These are phyloP conservation scores for Septoria petroselini DNA, from an alignment of 2,329 filamentous ascomycete genomes.

Conservation along the genomic window DNA sequence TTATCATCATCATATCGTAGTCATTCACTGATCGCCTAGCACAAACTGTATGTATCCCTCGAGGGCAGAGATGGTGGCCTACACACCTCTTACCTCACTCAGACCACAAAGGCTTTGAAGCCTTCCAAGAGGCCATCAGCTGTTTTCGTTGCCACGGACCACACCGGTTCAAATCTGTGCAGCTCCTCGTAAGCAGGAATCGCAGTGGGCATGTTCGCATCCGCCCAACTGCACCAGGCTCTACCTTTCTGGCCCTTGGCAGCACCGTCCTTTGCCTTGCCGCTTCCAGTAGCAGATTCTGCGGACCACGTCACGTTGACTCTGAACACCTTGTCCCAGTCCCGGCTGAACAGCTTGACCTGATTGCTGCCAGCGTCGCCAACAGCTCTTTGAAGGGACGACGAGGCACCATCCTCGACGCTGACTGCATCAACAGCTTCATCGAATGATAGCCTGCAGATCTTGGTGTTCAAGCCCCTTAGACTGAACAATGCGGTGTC, in stretches of 20 bases:
- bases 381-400: conserved; percentile 38
- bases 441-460: conserved; percentile 72
- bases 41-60: no score
- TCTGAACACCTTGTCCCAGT: conserved; percentile 73
- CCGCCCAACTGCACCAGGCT: conserved; percentile 81
- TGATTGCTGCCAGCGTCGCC: conserved; percentile 62
- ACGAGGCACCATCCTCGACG: conserved; percentile 50
- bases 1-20: no score
- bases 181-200: conserved; percentile 86
- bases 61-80: no score
- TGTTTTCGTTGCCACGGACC: conserved; percentile 74
- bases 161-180: conserved; percentile 69
- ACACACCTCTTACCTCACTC: neutral
- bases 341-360: conserved; percentile 76
- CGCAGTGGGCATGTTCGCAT: conserved; percentile 66
- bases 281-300: conserved; percentile 12
- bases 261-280: conserved; percentile 21
- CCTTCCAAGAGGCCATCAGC: conserved; percentile 79
- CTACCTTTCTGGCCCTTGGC: conserved; percentile 55
- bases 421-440: conserved; percentile 62
- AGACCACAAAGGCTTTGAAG: conserved; percentile 31
- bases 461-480: conserved; percentile 70
- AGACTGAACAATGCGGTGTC: conserved; percentile 62
- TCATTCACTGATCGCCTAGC: no score
- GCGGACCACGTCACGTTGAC: conserved; percentile 66